Evolutionary conservation across 371 early-diverging fungal species (phyloP).

Genomic region (Zopfochytrium polystomum): DNA sequence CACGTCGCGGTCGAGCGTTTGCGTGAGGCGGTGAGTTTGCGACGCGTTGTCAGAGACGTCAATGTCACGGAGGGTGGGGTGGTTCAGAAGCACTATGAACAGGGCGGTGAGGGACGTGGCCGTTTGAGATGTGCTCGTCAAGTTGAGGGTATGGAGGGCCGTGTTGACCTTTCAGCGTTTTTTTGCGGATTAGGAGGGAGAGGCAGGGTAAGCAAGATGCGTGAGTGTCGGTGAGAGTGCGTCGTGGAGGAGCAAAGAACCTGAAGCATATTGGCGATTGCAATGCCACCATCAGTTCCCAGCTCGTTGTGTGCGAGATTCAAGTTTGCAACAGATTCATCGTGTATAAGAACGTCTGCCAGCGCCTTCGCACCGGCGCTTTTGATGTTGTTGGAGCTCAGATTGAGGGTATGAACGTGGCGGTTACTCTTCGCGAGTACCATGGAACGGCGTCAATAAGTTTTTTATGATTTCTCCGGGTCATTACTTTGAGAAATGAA

Average conservation of each 20-base stretch:
- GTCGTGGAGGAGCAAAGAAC: conserved; percentile 20
- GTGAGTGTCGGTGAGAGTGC: no score
- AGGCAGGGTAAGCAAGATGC: no score
- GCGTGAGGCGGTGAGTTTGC: conserved; percentile 27
- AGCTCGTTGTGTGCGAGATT: conserved; percentile 40
- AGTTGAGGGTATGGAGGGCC: conserved; percentile 23
- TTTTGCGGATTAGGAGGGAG: no score
- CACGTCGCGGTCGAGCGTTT: conserved; percentile 38
- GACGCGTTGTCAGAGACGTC: conserved; percentile 43
- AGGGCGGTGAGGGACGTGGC: conserved; percentile 42
- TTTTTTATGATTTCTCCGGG: background rate
- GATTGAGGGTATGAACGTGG: no score
- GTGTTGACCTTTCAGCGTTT: conserved; percentile 52
- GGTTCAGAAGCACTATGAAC: conserved; percentile 40
- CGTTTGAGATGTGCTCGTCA: conserved; percentile 25
- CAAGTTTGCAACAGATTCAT: conserved; percentile 31
- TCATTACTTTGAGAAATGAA: conserved; percentile 37
- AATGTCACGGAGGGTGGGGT: conserved; percentile 32
- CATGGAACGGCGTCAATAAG: no score
- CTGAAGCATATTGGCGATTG: conserved; percentile 47
- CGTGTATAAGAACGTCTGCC: conserved; percentile 36
- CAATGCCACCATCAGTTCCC: conserved; percentile 45
- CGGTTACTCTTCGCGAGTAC: no score
- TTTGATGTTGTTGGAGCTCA: conserved; percentile 45
- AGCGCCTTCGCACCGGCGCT: conserved; percentile 32